phyloP scores from a whole-genome alignment of 1,284 basidiomycete species.

The Trametes hirsuta region DNA sequence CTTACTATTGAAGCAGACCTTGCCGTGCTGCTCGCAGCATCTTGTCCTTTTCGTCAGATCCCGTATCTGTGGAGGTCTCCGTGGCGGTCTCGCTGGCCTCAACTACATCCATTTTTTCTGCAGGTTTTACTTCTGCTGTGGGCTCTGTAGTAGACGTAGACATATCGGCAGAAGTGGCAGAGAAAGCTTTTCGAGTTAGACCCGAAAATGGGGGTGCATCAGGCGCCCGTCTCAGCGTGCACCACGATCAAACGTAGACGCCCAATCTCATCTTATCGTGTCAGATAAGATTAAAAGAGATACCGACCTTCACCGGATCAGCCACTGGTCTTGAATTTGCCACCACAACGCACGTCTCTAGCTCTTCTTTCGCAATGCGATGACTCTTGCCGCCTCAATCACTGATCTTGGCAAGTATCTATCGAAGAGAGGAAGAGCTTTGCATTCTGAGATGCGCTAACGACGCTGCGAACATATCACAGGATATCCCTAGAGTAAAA shows the following conservation, averaged over 20 bases:
- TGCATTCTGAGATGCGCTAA: too few relatives aligned
- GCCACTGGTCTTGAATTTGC: too few relatives aligned
- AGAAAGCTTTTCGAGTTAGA: background rate
- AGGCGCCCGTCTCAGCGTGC: too few relatives aligned
- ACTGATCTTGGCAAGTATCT: too few relatives aligned
- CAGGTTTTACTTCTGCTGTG: background rate
- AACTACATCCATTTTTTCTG: constrained; percentile 12
- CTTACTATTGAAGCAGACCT: constrained; percentile 38
- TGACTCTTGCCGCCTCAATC: too few relatives aligned
- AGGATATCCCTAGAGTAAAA: too few relatives aligned
- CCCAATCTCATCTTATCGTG: constrained; percentile 7
- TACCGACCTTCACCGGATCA: too few relatives aligned
- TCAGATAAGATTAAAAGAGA: too few relatives aligned
- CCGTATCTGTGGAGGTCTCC: background rate
- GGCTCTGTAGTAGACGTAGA: constrained; percentile 5
- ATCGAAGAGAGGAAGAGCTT: too few relatives aligned
- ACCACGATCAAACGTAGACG: constrained; percentile 4
- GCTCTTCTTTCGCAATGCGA: too few relatives aligned
- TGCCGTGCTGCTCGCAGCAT: constrained; percentile 50
- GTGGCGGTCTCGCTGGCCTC: background rate
- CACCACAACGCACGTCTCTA: too few relatives aligned
- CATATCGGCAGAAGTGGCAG: background rate
- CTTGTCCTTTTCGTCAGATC: constrained; percentile 33
- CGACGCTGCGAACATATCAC: too few relatives aligned
- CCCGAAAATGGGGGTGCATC: background rate